A percentile compares a stretch with the other conserved stretches of the same genome.
These are phyloP conservation scores for Eucalyptus polybractea DNA, from an alignment of 345 rosid species.

Conservation along the genomic window DNA sequence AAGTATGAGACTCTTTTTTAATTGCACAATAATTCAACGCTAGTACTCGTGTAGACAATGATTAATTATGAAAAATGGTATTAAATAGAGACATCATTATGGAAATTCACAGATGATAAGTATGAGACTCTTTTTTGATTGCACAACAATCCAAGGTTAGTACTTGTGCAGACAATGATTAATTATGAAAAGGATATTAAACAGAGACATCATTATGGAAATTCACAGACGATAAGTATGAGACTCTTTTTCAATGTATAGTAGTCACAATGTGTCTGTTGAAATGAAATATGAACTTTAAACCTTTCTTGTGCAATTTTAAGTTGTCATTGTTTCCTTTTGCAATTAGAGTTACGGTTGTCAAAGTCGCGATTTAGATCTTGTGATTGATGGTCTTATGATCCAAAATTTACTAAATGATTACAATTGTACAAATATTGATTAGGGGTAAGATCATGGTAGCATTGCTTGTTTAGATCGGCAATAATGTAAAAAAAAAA, in stretches of 20 bases:
- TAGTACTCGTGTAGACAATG: background rate
- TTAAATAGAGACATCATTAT: background rate
- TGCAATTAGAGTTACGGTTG: rapidly evolving
- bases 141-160: background rate
- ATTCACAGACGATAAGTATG: background rate
- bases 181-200: background rate
- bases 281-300: background rate
- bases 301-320: background rate
- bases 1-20: no score
- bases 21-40: background rate
- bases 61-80: no score
- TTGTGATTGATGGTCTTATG: rapidly evolving
- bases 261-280: background rate
- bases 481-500: background rate
- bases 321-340: background rate
- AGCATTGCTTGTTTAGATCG: background rate
- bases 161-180: background rate
- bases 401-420: background rate
- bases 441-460: background rate
- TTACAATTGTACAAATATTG: background rate
- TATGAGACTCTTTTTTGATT: background rate
- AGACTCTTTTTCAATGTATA: background rate
- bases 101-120: no score
- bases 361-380: background rate
- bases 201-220: no score